Base-by-base conservation (phyloP, 2,329 filamentous ascomycete genomes). In the Xylaria sp. region DNA sequence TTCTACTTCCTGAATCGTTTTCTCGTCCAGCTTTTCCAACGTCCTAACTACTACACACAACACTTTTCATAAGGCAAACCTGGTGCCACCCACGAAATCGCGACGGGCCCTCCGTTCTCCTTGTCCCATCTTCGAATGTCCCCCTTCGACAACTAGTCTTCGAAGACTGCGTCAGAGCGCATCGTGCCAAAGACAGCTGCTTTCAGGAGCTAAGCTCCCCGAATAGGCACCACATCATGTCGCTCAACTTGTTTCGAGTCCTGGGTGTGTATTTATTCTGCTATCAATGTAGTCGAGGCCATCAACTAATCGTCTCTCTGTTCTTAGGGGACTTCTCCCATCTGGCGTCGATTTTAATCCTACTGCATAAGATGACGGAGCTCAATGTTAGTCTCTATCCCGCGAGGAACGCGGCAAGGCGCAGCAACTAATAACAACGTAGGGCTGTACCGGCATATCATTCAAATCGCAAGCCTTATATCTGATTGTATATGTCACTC, bases 401-500 rank as follows among this genome's bases (percentile, higher is more conserved):
- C 36, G 48, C 28, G 7, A 60, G 39, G 45, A 32, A 25, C 59
- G 46, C 46, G 60, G 20, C 41, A 55, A 53, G 23, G 20, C 15
- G 70, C 73, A 57, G 74, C 70, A 36, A 60, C 71, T 75, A 58
- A 73, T 66, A 60, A 55, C 68, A 45, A 45, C 63, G n/a, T 79
- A 97, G 95, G 97, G 94, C 85, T 97, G 94, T 80, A 91, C 95
- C 48, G 96, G 96, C 75, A 95, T 99, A 81, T 99, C 96, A 18
- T 98, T 99, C 88, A 99, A 99, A 81, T 97, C 95, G 70, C 96
- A 99, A 86, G 93, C 91, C 59, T 87, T 99, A 65, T 99, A 99
- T 82, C 85, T 98, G 74, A 84, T 97, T 52, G 96, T 99, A 76
- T 99, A 99, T 81, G 80, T 97, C 50, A 97, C 94, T 70, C 89